These are phyloP conservation scores for Lasiodiplodia gonubiensis DNA, from an alignment of 2,329 filamentous ascomycete species.

Conservation along the genomic window DNA sequence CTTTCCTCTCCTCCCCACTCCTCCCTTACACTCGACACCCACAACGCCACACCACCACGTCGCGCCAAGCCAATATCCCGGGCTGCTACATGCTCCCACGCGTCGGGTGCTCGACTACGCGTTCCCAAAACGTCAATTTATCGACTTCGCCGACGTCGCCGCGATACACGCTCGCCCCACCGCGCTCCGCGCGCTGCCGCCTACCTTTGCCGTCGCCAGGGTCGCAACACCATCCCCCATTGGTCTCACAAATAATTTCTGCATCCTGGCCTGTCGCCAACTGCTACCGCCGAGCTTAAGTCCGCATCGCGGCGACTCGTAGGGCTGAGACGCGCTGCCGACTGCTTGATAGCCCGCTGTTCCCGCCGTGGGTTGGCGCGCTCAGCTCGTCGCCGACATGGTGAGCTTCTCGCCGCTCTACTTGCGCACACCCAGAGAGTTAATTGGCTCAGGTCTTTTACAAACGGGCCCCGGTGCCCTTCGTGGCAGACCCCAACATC, in stretches of 20 bases:
- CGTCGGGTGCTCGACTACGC: conserved; percentile 23
- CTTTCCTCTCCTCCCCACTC: conserved; percentile 39
- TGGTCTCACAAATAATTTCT: not conserved
- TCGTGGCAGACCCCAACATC: conserved; percentile 72
- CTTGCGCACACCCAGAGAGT: conserved; percentile 26
- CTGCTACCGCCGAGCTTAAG: conserved; percentile 26
- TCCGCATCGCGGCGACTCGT: conserved; percentile 26
- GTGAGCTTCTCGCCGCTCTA: conserved; percentile 34
- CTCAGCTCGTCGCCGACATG: conserved; percentile 38
- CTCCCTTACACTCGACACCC: conserved; percentile 37
- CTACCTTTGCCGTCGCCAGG: conserved; percentile 17
- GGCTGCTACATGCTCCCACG: conserved; percentile 21
- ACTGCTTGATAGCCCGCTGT: conserved; percentile 14
- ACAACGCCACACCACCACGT: conserved; percentile 37
- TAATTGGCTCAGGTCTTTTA: conserved; percentile 75
- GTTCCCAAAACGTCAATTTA: conserved; percentile 27
- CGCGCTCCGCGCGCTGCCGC: conserved; percentile 29
- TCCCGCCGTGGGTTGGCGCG: conserved; percentile 11
- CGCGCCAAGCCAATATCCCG: conserved; percentile 7
- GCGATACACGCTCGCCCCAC: conserved; percentile 25
- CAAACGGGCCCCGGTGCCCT: conserved; percentile 93
- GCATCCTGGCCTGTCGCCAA: conserved; percentile 1
- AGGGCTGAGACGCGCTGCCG: conserved; percentile 27
- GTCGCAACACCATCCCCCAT: conserved; percentile 11
- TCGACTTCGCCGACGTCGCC: conserved; percentile 22